phyloP scores from a whole-genome alignment of 2,329 filamentous ascomycete species.

The Penicillium thymicola region DNA sequence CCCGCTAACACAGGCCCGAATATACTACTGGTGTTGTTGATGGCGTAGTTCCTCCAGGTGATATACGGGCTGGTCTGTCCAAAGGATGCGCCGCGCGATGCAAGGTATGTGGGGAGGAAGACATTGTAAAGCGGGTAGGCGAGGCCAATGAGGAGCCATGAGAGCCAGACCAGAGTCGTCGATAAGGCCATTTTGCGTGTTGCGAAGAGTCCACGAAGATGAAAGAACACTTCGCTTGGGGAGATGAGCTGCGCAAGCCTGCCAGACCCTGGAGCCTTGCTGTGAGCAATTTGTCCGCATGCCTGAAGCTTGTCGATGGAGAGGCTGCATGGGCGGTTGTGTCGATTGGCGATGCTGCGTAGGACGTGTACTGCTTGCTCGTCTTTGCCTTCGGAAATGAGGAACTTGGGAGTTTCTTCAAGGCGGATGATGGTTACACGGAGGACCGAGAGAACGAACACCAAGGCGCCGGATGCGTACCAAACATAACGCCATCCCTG shows the following conservation, averaged over 20 bases:
- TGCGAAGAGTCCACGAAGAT: conserved; percentile 63
- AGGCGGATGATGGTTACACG: conserved; percentile 55
- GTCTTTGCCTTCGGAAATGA: conserved; percentile 53
- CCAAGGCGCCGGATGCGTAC: conserved; percentile 52
- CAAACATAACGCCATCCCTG: conserved; percentile 58
- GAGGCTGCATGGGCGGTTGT: conserved; percentile 52
- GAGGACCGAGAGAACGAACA: conserved; percentile 52
- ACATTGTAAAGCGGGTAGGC: conserved; percentile 74
- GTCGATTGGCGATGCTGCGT: conserved; percentile 50
- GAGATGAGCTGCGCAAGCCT: conserved; percentile 4
- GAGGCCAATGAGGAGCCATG: conserved; percentile 67
- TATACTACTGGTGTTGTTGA: conserved; percentile 65
- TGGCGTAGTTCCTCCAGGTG: conserved; percentile 69
- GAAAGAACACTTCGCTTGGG: conserved; percentile 38
- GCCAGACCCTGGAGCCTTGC: neutral
- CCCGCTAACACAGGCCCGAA: conserved; percentile 68
- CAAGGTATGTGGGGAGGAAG: conserved; percentile 65
- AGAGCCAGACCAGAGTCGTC: conserved; percentile 64
- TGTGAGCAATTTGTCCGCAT: conserved; percentile 36
- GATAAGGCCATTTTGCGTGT: conserved; percentile 60
- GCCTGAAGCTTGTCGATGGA: conserved; percentile 50
- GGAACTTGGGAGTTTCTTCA: conserved; percentile 56
- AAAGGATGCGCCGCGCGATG: conserved; percentile 56
- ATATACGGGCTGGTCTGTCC: conserved; percentile 53
- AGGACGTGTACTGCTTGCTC: conserved; percentile 51